Evolutionary conservation across 2,329 filamentous ascomycete genomes (phyloP), one percentile per base, ranked within the genome.

Genomic region (Penicillium sp.): DNA sequence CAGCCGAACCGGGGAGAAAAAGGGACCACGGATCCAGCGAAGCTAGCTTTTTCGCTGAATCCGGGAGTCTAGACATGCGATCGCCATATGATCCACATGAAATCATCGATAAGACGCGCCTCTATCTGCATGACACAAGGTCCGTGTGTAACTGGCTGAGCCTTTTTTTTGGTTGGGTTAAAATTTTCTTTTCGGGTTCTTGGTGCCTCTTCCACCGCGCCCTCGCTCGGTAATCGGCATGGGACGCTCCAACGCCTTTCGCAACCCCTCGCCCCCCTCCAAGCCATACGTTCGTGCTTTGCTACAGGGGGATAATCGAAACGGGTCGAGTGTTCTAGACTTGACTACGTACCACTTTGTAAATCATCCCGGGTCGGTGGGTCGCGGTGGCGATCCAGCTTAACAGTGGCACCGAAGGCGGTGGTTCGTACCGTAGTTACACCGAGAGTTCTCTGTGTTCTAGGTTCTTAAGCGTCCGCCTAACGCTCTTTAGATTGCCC

Each of bases 351-450:
- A 39, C 39, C 24, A 46, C 44, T 18, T 8, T 22, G 39, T 31
- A 43, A 22, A 51, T 51, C 49, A 44, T 47, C 31, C 3, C 9
- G 27, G 25, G 14, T 27, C 9, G 16, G 44, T 47, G 49, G 49
- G 44, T 42, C 14, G 9, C 13, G 44, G 49, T 51, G 49, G 49
- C 49, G 39, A 51, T 47, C 44, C 44, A 38, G 28, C 28, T 42
- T 47, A 39, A 24, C 38, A 30, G 30, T 51, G 49, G 49, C 48
- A 35, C 48, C 41, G 20, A 36, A n/a, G 14, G 33, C 36, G 44
- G n/a, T 24, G 40, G 46, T 49, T 49, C 31, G 40, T 48, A 36
- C 31, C 46, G n/a, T 20, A 36, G 16, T 36, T 20, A 18, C 16
- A 36, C 33, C 18, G 7, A n/a, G n/a, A n/a, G 0, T 14, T 27